These are phyloP conservation scores for Tulasnella sp. DNA, from an alignment of 768 basidiomycete species.

Conservation along the genomic window DNA sequence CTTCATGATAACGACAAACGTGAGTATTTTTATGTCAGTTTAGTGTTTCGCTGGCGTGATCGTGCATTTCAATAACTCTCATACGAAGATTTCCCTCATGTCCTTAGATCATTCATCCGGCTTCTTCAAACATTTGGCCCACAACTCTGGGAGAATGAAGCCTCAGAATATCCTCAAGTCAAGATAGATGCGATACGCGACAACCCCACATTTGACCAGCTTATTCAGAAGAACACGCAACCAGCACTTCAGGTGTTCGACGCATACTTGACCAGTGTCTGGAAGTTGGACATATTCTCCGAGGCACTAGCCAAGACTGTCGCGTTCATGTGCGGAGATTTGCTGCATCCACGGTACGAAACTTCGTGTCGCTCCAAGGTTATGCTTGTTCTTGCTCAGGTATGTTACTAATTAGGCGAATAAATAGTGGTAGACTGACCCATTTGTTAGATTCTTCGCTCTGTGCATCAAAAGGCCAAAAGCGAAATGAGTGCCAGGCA, in stretches of 20 bases:
- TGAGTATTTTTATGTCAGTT: conserved; percentile 30
- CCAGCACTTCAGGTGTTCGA: conserved; percentile 52
- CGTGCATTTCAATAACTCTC: conserved; percentile 15
- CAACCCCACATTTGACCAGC: conserved; percentile 34
- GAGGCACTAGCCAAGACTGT: conserved; percentile 60
- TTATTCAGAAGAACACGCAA: conserved; percentile 19
- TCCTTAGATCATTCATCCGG: conserved; percentile 45
- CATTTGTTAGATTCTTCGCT: conserved; percentile 5
- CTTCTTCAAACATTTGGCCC: conserved; percentile 44
- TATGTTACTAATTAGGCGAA: conserved; percentile 30
- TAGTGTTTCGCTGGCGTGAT: conserved; percentile 10
- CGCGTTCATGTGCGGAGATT: conserved; percentile 63
- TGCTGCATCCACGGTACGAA: conserved; percentile 64
- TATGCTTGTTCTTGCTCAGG: conserved; percentile 48
- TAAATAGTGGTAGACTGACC: conserved; percentile 15
- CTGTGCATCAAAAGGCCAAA: conserved; percentile 5
- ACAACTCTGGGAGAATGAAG: conserved; percentile 57
- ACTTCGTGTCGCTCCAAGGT: conserved; percentile 41
- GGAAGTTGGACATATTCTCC: conserved; percentile 35
- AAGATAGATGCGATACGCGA: conserved; percentile 76
- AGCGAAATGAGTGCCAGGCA: conserved; percentile 1
- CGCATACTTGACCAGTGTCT: conserved; percentile 47
- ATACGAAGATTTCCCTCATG: conserved; percentile 42
- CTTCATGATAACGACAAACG: conserved; percentile 46
- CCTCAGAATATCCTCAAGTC: conserved; percentile 58